Base-by-base conservation (phyloP, 768 basidiomycete species). In the Naganishia friedmannii region DNA sequence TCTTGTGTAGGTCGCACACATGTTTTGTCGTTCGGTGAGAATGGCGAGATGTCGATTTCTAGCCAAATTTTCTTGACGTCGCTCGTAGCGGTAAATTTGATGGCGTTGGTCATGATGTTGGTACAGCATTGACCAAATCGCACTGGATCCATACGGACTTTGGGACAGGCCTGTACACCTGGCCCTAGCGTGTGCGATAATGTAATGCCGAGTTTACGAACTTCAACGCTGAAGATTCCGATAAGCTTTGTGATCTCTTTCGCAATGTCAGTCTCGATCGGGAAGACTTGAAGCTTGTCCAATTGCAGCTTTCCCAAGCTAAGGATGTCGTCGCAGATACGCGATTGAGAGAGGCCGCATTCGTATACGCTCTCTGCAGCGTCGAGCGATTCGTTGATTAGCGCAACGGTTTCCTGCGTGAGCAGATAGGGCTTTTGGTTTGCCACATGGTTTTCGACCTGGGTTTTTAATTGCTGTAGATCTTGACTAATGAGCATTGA, bases 41-140 rank as follows among this genome's bases (percentile, higher is more conserved):
- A 56, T 32, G 80, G 76, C 0, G 78, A 79, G 1, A 81, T 73
- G 45, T 82, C 80, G 58, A 79, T 76, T 6, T 68, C 66, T 31
- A 81, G 76, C 7, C 76, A 80, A 53, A 77, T 77, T 32, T 63
- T 28, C 26, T 75, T 73, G 15, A 73, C 45, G 21, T 72, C 75
- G 39, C 73, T 72, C 6, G 72, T 66, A 1, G 77, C 75, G 37
- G 79, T 79, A 70, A 81, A 80, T 19, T 77, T 70, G 46, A 80
- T 79, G 13, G 77, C 79, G 67, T 82, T 82, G 15, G 77, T 75
- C 19, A 82, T 74, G 46, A 82, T 70, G 67, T 82, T 82, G 73
- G 77, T 80, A 34, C 80, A 71, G 13, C 80, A 75, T 56, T 80
- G 79, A 42, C 77, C 77, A 21, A 80, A 67, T 65, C 79, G 69